A percentile compares a stretch with the other conserved stretches of the same genome.
These are phyloP conservation scores for Colletotrichum sp. DNA, from an alignment of 2,329 filamentous ascomycete genomes.

Conservation along the genomic window DNA sequence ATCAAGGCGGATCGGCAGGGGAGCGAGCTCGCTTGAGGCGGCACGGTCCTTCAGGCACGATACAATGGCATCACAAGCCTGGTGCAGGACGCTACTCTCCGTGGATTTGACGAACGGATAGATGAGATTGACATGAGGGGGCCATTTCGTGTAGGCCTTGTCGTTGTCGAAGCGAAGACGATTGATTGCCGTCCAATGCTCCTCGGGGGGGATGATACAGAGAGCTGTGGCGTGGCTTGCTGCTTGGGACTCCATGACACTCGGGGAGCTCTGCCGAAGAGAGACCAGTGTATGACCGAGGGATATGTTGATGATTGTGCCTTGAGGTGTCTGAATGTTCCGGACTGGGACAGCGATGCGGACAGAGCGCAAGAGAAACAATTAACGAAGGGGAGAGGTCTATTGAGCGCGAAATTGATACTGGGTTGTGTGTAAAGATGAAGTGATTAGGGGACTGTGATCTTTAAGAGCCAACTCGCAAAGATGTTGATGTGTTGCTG, in stretches of 20 bases:
- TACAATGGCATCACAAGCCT: conserved; percentile 45
- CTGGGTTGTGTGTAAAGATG: neutral
- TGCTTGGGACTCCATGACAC: neutral
- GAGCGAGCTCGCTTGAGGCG: neutral
- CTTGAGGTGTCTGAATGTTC: neutral
- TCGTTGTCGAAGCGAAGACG: conserved; percentile 67
- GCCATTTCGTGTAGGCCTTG: conserved; percentile 65
- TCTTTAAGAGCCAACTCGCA: neutral
- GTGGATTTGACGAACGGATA: conserved; percentile 64
- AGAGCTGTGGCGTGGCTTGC: conserved; percentile 61
- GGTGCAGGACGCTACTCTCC: conserved; percentile 44
- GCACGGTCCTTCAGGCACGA: conserved; percentile 30
- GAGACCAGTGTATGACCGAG: neutral
- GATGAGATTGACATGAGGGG: conserved; percentile 69
- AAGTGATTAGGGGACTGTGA: neutral
- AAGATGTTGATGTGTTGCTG: neutral
- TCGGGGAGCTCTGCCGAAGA: neutral
- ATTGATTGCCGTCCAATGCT: conserved; percentile 55
- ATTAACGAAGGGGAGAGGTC: neutral
- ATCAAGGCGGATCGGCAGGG: conserved; percentile 39
- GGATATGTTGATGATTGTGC: neutral
- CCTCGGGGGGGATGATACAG: conserved; percentile 60
- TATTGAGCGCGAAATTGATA: neutral
- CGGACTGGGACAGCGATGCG: neutral
- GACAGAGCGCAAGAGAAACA: neutral